Base-by-base conservation (phyloP, 2,329 filamentous ascomycete species). In the Aspergillus sp. region DNA sequence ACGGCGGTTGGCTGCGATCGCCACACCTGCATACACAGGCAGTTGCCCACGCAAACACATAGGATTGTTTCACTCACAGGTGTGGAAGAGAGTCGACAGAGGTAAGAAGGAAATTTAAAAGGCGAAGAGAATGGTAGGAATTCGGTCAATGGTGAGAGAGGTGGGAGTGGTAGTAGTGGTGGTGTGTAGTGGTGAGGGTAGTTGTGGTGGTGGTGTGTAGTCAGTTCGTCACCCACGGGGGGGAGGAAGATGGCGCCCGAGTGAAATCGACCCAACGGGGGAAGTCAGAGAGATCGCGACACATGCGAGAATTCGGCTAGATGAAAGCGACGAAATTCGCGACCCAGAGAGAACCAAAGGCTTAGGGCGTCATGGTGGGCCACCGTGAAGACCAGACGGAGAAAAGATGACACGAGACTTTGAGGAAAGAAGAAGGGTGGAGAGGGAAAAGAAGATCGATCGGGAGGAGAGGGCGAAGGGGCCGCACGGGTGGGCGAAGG, bases 291-390 rank as follows among this genome's bases (percentile, higher is more conserved):
- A 54, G 38, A 59, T 64, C 64, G 66, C 64, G 59, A 62, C 57
- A 59, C 62, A 62, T 62, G 58, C 56, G 57, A 62, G 61, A 60
- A 38, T 51, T 61, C 51, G 62, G 49, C 62, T 47, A 59, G 59
- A 58, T 60, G n/a, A 52, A 27, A 55, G 47, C 42, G 42, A 62
- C 39, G 49, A 60, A 56, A 60, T 60, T 57, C 48, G 60, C 62
- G 62, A 60, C 59, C 57, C 55, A 60, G 38, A 56, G 57, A 59
- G 41, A 52, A 58, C 54, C 56, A 41, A 15, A 36, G 42, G 54
- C 60, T 66, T 67, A 69, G 62, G 66, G 64, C 63, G 65, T 66
- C 67, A 69, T 69, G 65, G 59, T 66, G 65, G 65, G 63, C 62
- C 66, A 64, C 58, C 49, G 59, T 61, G 44, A 63, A 53, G 66